phyloP scores from a whole-genome alignment of 495 filamentous ascomycete genomes.

The Echria macrotheca region DNA sequence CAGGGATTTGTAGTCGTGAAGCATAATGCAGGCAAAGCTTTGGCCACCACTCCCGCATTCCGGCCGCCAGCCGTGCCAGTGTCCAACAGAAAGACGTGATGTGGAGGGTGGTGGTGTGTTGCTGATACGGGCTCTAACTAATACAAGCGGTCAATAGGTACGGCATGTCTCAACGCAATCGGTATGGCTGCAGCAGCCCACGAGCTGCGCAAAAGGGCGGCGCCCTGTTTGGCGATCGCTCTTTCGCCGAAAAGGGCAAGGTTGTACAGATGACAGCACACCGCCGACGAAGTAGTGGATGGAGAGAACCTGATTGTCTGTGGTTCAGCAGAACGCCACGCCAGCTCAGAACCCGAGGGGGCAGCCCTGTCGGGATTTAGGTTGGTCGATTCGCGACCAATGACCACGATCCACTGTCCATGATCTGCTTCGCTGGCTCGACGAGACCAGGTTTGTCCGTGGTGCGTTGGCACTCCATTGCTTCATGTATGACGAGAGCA shows the following conservation, averaged over 20 bases:
- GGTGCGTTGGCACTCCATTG: constrained; percentile 20
- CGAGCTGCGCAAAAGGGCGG: background rate
- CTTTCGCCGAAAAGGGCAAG: constrained; percentile 6
- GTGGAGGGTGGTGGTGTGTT: background rate
- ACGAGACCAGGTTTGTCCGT: constrained; percentile 6
- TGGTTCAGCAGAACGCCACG: background rate
- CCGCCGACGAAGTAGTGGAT: background rate
- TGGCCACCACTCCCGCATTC: background rate
- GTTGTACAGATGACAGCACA: constrained; percentile 13
- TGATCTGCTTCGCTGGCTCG: constrained; percentile 5
- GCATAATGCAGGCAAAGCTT: constrained; percentile 13
- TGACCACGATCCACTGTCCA: constrained; percentile 2
- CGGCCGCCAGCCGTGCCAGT: background rate
- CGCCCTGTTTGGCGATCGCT: constrained; percentile 6
- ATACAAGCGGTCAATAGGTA: constrained; percentile 1
- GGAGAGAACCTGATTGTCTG: background rate
- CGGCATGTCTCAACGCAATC: constrained; percentile 1
- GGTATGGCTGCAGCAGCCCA: background rate
- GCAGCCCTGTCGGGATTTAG: background rate
- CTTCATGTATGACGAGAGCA: constrained; percentile 1
- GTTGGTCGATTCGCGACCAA: constrained; percentile 16
- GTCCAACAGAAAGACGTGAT: background rate
- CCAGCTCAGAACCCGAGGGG: constrained; percentile 11
- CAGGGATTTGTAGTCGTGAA: constrained; percentile 9
- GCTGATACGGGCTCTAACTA: background rate